Evolutionary conservation across 192 early-diverging fungal species (phyloP).

Genomic region (Coemansia sp.): DNA sequence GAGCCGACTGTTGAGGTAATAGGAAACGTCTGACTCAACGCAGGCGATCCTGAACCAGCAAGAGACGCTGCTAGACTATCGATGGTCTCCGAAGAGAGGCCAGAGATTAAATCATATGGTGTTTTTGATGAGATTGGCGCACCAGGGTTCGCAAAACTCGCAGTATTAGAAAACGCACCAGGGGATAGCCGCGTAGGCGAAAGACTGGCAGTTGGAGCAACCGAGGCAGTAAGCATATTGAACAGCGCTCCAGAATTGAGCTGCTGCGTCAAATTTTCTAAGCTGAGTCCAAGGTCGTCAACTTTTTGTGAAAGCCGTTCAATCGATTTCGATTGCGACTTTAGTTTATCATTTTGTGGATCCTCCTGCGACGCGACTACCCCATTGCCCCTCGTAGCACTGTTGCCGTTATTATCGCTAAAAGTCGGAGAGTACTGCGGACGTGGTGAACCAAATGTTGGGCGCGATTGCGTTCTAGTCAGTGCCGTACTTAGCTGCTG

Average conservation of each 20-base stretch:
- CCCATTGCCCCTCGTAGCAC: constrained; percentile 1
- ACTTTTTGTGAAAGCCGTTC: constrained; percentile 28
- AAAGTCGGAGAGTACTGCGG: neutral
- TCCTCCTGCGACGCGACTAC: constrained; percentile 10
- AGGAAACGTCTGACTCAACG: neutral
- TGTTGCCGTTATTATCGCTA: neutral
- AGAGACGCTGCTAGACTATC: constrained; percentile 5
- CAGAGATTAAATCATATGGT: neutral
- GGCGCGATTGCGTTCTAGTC: constrained; percentile 24
- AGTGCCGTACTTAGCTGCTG: constrained; percentile 25
- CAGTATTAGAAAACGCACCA: neutral
- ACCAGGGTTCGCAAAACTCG: neutral
- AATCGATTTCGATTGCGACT: constrained; percentile 27
- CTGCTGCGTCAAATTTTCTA: constrained; percentile 29
- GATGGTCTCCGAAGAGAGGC: neutral
- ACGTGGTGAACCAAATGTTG: neutral
- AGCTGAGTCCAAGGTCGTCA: constrained; percentile 17
- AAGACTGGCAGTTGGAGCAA: neutral
- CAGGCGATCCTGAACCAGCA: neutral
- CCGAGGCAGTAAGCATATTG: neutral
- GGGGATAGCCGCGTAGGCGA: neutral
- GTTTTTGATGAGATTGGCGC: neutral
- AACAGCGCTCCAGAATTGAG: constrained; percentile 9
- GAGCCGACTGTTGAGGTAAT: neutral
- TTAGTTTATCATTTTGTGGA: constrained; percentile 7